Conservation (phyloP, 2,329 filamentous ascomycete species). For the Apiospora pterosperma region DNA sequence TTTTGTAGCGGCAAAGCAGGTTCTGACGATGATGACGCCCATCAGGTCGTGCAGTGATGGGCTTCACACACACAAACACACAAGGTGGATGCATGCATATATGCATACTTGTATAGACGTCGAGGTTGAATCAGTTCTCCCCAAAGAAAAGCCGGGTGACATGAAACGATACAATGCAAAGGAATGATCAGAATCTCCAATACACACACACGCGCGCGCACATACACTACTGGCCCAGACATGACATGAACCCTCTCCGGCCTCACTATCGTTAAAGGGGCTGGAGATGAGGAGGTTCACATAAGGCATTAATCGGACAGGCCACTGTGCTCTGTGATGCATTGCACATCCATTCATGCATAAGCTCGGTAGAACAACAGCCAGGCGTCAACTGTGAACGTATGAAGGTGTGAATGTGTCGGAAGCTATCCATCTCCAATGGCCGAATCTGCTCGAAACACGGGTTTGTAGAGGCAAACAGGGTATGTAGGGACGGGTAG, state of each 20-base stretch:
- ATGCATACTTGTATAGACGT: constrained; percentile 8
- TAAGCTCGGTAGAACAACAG: background rate
- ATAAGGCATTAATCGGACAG: background rate
- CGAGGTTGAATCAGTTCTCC: background rate
- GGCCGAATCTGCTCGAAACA: background rate
- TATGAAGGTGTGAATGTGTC: background rate
- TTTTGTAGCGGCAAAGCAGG: background rate
- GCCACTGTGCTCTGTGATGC: background rate
- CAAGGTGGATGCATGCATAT: background rate
- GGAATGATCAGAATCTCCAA: background rate
- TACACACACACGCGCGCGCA: background rate
- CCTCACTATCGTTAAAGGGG: background rate
- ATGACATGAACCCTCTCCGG: background rate
- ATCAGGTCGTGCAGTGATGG: constrained; percentile 12
- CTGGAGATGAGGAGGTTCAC: background rate
- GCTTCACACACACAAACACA: background rate
- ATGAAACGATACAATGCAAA: constrained; percentile 6
- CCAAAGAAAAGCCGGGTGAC: background rate
- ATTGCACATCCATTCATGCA: background rate
- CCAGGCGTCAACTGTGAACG: background rate
- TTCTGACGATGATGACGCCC: constrained; percentile 5
- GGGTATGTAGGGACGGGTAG: background rate
- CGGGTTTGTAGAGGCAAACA: background rate
- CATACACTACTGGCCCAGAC: background rate
- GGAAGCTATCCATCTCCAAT: background rate